Base-by-base conservation (phyloP, 2,329 filamentous ascomycete genomes). In the Fusarium irregulare region DNA sequence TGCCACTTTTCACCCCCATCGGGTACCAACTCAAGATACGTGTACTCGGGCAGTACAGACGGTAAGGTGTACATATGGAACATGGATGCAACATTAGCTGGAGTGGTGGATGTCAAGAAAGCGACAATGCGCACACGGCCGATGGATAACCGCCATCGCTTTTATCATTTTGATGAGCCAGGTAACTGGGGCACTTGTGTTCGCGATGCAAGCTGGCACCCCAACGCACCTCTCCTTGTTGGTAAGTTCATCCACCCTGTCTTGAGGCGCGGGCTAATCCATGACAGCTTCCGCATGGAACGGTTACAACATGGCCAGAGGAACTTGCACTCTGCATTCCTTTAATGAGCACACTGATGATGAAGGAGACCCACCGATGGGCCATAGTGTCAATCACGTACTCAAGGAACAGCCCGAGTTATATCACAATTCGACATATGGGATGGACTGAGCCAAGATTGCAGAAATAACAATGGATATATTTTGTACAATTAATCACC, bases 41-140 rank as follows among this genome's bases (percentile, higher is more conserved):
- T 99, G 23, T 98, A 98, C 81, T 92, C 91, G 21, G 96, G 96
- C 23, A 97, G 93, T 74, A 89, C 93, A 69, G 93, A 98, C 72
- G 96, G 96, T 50, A 92, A 92, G 63, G 92, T 98, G 1, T 95
- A 94, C 73, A 88, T 98, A 44, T 99, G 93, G 87, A 98, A 98
- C 77, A 83, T 98, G 80, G 94, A 99, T 77, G 94, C 93, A 32
- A 98, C 94, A 0, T 76, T 93, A 13, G 93, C 93, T 0, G 89
- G 87, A 7, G 89, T 87, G 44, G 90, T 99, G 47, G 90, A 98
- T 77, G 94, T 98, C 9, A 86, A 88, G 45, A 82, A 86, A 65
- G 90, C 92, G 3, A 97, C 93, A 0, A 83, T 84, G 63, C 85
- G 89, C 68, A 87, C 88, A 12, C 83, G 90, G 41, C 87, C 88